Base-by-base conservation (phyloP, 2,329 filamentous ascomycete species). In the Capronia epimyces region DNA sequence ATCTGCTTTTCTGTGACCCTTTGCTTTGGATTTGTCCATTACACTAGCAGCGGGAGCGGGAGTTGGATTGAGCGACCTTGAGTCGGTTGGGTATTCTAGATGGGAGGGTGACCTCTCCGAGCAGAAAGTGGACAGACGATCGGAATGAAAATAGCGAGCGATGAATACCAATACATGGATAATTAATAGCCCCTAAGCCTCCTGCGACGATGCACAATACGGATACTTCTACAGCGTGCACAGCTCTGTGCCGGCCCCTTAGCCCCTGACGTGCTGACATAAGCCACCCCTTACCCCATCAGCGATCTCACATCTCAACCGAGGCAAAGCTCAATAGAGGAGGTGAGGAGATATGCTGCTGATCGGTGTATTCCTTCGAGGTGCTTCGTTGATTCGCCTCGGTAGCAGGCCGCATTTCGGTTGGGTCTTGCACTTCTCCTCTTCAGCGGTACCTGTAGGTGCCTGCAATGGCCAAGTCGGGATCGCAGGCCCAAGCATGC, bases 11-110 rank as follows among this genome's bases (percentile, higher is more conserved):
- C 32, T 25, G n/a, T n/a, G n/a, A n/a, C n/a, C n/a, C n/a, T n/a
- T n/a, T n/a, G n/a, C n/a, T 32, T 21, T 43, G 41, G 41, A 31
- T 43, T 43, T 43, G 39, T 29, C 6, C 41, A 13, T 21, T 43
- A 13, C 41, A 43, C 41, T n/a, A n/a, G n/a, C n/a, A n/a, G n/a
- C n/a, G n/a, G 41, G 10, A 29, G 41, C 24, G 22, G 39, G 41
- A 16, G 41, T 43, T 31, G 41, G 41, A 43, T 43, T 25, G 41
- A 27, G 13, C 18, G 39, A 42, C 9, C 32, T 39, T 42, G 8
- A 13, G 39, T 42, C 12, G 39, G 13, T 42, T 24, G 20, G 20
- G 20, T 42, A 20, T 5, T 13, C 39, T 42, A 13, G 4, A n/a
- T 27, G 12, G 36, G 24, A 42, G 20, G 10, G 9, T 3, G 3